A percentile compares a stretch with the other conserved stretches of the same genome.
Conservation (phyloP, 495 filamentous ascomycete species). For the Penicillium soppii region DNA sequence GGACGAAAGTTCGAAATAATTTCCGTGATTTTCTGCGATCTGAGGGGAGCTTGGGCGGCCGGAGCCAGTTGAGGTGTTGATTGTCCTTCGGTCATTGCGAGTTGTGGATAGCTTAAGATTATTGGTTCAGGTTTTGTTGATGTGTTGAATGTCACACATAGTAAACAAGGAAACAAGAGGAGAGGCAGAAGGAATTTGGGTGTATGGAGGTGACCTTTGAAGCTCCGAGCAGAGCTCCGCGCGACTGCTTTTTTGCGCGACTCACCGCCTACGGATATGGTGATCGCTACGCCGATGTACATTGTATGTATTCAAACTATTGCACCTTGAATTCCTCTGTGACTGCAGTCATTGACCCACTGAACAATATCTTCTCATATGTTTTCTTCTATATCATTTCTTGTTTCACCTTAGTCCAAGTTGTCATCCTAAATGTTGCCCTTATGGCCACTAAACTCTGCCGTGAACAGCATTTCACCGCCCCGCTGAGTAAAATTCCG, state of each 20-base stretch:
- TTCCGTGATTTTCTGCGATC: conserved; percentile 45
- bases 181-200: background rate
- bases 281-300: background rate
- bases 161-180: background rate
- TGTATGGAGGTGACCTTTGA: background rate
- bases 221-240: conserved; percentile 15
- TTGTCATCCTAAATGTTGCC: too few species aligned
- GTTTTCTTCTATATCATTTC: too few species aligned
- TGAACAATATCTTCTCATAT: too few species aligned
- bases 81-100: conserved; percentile 37
- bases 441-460: background rate
- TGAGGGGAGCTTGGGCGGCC: conserved; percentile 29
- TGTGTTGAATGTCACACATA: background rate
- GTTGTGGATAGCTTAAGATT: background rate
- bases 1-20: conserved; percentile 47
- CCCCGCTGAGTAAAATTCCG: background rate
- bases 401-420: too few species aligned
- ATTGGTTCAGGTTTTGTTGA: background rate
- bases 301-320: too few species aligned
- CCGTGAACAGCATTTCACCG: background rate
- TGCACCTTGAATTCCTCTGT: too few species aligned
- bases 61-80: conserved; percentile 15
- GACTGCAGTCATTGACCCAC: too few species aligned
- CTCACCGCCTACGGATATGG: conserved; percentile 25
- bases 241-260: conserved; percentile 22